Evolutionary conservation across 805 yeast genomes (phyloP), one percentile per base, ranked within the genome.

Genomic region (Ogataea ramenticola): DNA sequence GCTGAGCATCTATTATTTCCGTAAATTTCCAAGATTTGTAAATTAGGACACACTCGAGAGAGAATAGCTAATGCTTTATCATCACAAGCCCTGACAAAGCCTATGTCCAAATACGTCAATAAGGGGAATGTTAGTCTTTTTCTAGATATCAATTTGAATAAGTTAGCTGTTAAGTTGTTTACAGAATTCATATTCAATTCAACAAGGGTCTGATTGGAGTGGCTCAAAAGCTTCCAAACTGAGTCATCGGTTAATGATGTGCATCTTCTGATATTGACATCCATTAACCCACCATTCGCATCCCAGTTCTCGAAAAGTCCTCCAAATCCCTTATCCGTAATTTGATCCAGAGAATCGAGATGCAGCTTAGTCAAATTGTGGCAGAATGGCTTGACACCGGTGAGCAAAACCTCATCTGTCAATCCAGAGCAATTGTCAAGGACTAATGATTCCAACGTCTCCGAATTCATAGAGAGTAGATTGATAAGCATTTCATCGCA

Each of bases 1-100:
- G 70, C 64, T 1, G 89, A 77, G 46, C 88, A 77, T 53, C 79
- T 67, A 56, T 84, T 86, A 56, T 83, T 71, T 1, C 96, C 96
- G 59, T 82, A 88, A 15, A 87, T 90, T 53, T 87, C 95, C 44
- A 91, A 57, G 15, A 85, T 70, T 39, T 72, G 70, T 45, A 91
- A 62, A 39, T 75, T 75, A 0, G 80, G 74, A 49, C 93, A 86
- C 11, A 74, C 70, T 24, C 71, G 63, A 3, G 84, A 73, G 19
- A 88, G 52, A 26, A 72, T 55, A 22, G 74, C 75, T n/a, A 90
- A 59, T 0, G 79, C 73, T 17, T 70, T 73, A 60, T 91, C 87
- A 56, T 88, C 88, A 12, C 87, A 74, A 19, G 79, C 68, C 34
- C 95, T 68, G 3, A 88, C 86, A 62, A 91, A 91, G 0, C 97